Base-by-base conservation (phyloP, 2,329 filamentous ascomycete genomes). In the Fusarium sp. region DNA sequence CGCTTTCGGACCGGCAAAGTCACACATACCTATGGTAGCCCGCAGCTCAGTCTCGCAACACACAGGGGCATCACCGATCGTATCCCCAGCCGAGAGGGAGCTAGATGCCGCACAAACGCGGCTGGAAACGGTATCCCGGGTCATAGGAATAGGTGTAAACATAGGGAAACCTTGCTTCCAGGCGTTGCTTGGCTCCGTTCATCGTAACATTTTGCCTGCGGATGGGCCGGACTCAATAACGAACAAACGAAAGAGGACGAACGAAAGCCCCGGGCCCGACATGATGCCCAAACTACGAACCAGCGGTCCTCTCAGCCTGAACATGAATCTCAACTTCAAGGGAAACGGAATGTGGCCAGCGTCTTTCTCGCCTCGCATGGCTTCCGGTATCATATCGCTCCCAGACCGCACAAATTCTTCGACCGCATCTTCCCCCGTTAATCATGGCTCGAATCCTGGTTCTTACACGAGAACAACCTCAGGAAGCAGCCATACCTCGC, bases 1-100 rank as follows among this genome's bases (percentile, higher is more conserved):
- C 43, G 62, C 75, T 4, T 76, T 77, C 40, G 73, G 72, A 5
- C 68, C 68, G 10, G 65, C 73, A 15, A 70, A 73, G 4, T 78
- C 80, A 8, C 81, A 79, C 35, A 81, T 87, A 26, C 84, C 85
- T 0, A 62, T 86, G 2, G 75, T 87, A n/a, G 81, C 81, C 3
- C 80, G 83, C 8, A 83, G 77, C 35, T 75, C 79, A 1, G 66
- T 84, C 9, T 80, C 83, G 3, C 78, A 78, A 7, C 80, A 83
- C 63, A 79, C 78, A 2, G 73, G 77, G 30, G 71, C 79, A 2
- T 75, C 80, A 10, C 76, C 82, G 2, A 79, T 83, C 1, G 64
- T 86, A 6, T 47, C 45, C 11, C 24, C 22, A 20, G 26, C 52
- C 15, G 49, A 51, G 17, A 67, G 28, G 19, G 45, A 30, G n/a